Percentiles rank a stretch among this genome's conserved stretches.
phyloP scores from a whole-genome alignment of 768 basidiomycete genomes.

The Lactifluus pinguis region DNA sequence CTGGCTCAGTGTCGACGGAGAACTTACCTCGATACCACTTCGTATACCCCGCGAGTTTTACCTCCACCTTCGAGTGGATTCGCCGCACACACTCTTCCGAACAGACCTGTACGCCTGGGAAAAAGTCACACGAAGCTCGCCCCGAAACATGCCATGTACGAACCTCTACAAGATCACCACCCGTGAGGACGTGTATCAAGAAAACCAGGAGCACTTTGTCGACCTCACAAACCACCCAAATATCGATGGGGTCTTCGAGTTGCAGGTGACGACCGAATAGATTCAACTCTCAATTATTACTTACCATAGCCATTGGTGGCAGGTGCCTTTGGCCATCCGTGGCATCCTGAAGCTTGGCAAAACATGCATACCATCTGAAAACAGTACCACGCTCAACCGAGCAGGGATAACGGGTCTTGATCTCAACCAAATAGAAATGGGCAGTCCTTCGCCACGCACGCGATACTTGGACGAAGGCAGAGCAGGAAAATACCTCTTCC shows the following conservation, averaged over 20 bases:
- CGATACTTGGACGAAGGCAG: constrained; percentile 68
- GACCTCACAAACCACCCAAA: constrained; percentile 89
- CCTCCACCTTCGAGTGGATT: constrained; percentile 71
- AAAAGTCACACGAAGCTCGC: constrained; percentile 68
- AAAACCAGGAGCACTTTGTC: constrained; percentile 85
- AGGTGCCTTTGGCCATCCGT: constrained; percentile 80
- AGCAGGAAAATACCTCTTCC: constrained; percentile 68
- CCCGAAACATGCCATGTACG: constrained; percentile 63
- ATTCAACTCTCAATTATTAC: not conserved
- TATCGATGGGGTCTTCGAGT: constrained; percentile 91
- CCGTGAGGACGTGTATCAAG: constrained; percentile 73
- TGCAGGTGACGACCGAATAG: constrained; percentile 47
- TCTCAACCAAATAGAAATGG: constrained; percentile 67
- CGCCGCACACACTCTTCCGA: constrained; percentile 58
- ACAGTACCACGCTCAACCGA: constrained; percentile 64
- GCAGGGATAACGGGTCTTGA: constrained; percentile 81
- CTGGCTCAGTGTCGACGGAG: constrained; percentile 79
- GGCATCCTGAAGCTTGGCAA: constrained; percentile 79
- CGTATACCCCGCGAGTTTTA: constrained; percentile 91
- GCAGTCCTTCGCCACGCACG: constrained; percentile 45
- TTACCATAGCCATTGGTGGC: not conserved
- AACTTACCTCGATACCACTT: constrained; percentile 71
- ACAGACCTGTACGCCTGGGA: constrained; percentile 61
- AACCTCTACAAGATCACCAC: constrained; percentile 81
- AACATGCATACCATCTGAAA: constrained; percentile 60